These are phyloP conservation scores for Debaryomyces nepalensis DNA, from an alignment of 1,139 yeast species.

Conservation along the genomic window DNA sequence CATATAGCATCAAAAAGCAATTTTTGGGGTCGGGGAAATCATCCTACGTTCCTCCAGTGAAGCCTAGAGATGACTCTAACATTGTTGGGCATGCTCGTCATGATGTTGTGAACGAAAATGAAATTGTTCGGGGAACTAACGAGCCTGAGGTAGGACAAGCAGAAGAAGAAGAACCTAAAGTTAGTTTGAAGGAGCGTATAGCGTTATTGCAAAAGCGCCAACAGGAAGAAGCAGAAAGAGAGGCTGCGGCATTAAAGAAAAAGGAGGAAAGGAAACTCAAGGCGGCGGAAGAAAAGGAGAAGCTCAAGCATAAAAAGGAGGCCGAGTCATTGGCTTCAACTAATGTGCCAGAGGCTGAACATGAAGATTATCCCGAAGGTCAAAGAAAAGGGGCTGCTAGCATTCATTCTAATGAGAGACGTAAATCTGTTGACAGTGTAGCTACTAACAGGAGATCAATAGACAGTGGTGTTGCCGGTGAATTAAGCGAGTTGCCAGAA, in stretches of 20 bases:
- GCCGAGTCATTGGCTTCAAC: constrained; percentile 13
- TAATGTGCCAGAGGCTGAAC: constrained; percentile 8
- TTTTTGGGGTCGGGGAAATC: constrained; percentile 49
- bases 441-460: neutral
- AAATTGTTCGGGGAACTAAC: constrained; percentile 29
- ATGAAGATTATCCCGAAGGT: constrained; percentile 10
- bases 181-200: constrained; percentile 86
- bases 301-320: constrained; percentile 20
- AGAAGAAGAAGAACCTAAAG: constrained; percentile 65
- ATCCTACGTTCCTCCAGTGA: constrained; percentile 48
- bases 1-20: constrained; percentile 49
- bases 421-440: constrained; percentile 4
- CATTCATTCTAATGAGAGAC: neutral
- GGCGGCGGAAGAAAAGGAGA: constrained; percentile 40
- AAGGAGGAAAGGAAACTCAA: constrained; percentile 59
- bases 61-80: constrained; percentile 46
- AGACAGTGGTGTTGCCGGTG: neutral
- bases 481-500: constrained; percentile 2
- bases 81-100: constrained; percentile 37
- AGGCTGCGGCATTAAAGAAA: constrained; percentile 62
- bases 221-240: constrained; percentile 77
- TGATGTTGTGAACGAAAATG: constrained; percentile 27
- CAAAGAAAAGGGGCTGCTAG: neutral
- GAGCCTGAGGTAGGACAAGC: constrained; percentile 20
- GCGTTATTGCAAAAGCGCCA: constrained; percentile 82